phyloP scores from a whole-genome alignment of 257 asterid genomes.

The Coffea canephora region DNA sequence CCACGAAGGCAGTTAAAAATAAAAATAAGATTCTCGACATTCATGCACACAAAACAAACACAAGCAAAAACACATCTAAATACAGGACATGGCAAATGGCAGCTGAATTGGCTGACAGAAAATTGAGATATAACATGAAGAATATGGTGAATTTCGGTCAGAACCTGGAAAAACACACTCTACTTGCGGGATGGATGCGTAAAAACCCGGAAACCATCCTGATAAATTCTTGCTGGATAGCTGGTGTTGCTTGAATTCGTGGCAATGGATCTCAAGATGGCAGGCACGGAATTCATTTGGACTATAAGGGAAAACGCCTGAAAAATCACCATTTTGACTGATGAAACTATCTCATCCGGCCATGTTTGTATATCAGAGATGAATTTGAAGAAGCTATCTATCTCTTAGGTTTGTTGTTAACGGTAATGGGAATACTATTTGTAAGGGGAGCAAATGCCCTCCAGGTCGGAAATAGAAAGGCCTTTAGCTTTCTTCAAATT shows the following conservation, averaged over 20 bases:
- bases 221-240: neutral
- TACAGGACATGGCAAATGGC: no score
- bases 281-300: no score
- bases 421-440: no score
- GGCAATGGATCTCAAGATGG: no score
- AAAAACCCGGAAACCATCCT: neutral
- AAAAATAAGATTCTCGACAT: neutral
- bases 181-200: no score
- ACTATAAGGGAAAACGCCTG: no score
- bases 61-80: neutral
- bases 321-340: neutral
- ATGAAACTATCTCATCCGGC: neutral
- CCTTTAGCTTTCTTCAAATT: neutral
- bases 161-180: neutral
- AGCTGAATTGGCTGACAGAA: no score
- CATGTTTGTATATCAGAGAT: neutral
- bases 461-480: neutral
- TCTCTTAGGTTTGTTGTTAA: no score
- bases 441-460: no score
- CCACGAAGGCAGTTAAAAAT: neutral
- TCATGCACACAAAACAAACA: neutral
- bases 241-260: neutral
- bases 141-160: neutral
- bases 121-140: neutral
- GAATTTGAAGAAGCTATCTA: neutral